A percentile compares a stretch with the other conserved stretches of the same genome.
Conservation (phyloP, 2,329 filamentous ascomycete genomes). For the Truncatella angustata region DNA sequence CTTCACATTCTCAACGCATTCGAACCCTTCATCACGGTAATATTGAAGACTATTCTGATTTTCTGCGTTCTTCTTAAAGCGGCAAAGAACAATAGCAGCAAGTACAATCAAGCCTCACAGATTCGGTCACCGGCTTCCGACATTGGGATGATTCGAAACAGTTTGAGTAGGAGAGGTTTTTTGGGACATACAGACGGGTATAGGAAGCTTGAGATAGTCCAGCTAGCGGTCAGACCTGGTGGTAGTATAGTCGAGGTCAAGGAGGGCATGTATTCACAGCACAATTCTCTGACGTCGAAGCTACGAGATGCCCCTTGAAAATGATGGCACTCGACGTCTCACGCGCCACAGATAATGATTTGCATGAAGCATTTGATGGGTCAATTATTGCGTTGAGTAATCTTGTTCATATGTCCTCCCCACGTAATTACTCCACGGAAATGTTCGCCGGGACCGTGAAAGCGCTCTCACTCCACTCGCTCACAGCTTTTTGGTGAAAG, state of each 20-base stretch:
- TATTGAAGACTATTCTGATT: neutral
- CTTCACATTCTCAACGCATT: conserved; percentile 4
- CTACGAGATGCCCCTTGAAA: too few species aligned
- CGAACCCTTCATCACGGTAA: neutral
- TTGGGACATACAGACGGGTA: neutral
- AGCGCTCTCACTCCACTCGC: too few species aligned
- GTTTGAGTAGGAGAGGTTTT: neutral
- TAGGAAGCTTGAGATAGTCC: neutral
- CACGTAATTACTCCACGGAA: too few species aligned
- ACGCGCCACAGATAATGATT: too few species aligned
- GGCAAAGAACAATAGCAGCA: neutral
- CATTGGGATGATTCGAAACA: neutral
- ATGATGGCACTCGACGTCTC: too few species aligned
- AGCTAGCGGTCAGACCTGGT: neutral
- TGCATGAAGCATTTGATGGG: too few species aligned
- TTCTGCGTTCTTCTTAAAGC: conserved; percentile 1
- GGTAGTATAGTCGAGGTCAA: neutral
- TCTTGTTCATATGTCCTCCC: too few species aligned
- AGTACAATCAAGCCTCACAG: neutral
- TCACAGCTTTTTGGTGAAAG: too few species aligned
- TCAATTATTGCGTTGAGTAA: too few species aligned
- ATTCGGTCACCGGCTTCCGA: neutral
- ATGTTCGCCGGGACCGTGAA: too few species aligned
- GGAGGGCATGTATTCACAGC: neutral
- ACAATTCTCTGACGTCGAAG: too few species aligned